Evolutionary conservation across 73 alveolate species (phyloP).

Genomic region (Uronychia binucleata): DNA sequence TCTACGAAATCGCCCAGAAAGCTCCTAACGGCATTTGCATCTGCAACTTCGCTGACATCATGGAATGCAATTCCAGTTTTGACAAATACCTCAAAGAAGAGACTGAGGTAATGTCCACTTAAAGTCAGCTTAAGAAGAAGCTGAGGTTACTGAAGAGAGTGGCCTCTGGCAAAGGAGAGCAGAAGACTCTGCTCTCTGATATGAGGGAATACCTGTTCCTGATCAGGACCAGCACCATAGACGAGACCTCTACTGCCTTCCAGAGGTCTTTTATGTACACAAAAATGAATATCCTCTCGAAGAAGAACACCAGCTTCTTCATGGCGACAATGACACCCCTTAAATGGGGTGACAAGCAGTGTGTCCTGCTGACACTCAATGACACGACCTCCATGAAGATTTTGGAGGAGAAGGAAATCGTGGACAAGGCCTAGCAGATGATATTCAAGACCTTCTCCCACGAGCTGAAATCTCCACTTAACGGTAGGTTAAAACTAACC

Average conservation of each 20-base stretch:
- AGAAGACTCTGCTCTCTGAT: neutral
- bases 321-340: neutral
- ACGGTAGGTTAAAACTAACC: no score
- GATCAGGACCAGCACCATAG: neutral
- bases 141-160: neutral
- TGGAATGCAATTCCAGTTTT: neutral
- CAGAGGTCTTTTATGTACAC: neutral
- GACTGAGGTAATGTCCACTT: neutral
- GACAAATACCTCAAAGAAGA: neutral
- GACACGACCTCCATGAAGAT: neutral
- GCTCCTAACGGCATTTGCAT: neutral
- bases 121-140: neutral
- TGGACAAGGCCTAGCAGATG: neutral
- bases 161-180: no score
- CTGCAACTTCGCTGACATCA: neutral
- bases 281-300: neutral
- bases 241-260: neutral
- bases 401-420: neutral
- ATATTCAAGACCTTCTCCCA: neutral
- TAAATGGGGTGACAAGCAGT: neutral
- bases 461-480: conserved; percentile 1
- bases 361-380: neutral
- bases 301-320: neutral
- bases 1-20: neutral
- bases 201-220: neutral